Percentiles rank a stretch among this genome's conserved stretches.
Evolutionary conservation across 148 eudicot species (phyloP).

Genomic region (Amaranthus cruentus): DNA sequence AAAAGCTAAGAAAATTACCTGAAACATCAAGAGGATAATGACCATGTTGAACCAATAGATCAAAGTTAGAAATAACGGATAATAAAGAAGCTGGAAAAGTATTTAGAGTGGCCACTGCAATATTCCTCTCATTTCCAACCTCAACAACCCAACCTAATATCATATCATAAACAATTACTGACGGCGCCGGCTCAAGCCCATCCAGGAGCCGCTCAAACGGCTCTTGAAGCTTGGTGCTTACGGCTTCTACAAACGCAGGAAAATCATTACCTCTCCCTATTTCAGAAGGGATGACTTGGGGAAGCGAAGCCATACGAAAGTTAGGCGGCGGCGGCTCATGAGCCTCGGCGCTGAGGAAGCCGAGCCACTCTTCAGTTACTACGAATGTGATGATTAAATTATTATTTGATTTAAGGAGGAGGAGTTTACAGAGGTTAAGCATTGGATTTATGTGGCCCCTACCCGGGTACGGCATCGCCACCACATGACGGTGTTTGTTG

Average conservation of each 20-base stretch:
- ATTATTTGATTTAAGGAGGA: constrained; percentile 4
- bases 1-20: constrained; percentile 21
- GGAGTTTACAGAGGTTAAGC: constrained; percentile 53
- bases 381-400: constrained; percentile 24
- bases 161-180: constrained; percentile 38
- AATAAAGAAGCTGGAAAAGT: constrained; percentile 36
- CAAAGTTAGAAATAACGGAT: constrained; percentile 28
- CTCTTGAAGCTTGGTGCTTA: constrained; percentile 35
- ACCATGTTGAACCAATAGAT: constrained; percentile 38
- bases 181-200: constrained; percentile 30
- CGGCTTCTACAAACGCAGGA: constrained; percentile 35
- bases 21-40: constrained; percentile 36
- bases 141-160: constrained; percentile 39
- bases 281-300: constrained; percentile 63
- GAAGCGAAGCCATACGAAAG: constrained; percentile 40
- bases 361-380: constrained; percentile 45
- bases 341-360: constrained; percentile 36
- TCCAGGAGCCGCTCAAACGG: constrained; percentile 53
- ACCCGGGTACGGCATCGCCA: constrained; percentile 61
- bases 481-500: constrained; percentile 31
- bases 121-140: constrained; percentile 39
- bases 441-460: constrained; percentile 71
- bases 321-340: constrained; percentile 14
- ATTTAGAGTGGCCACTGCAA: constrained; percentile 47
- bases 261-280: constrained; percentile 37